Evolutionary conservation across 345 rosid species (phyloP), one percentile per base, ranked within the genome.

Genomic region (Cardamine chenopodiifolia): DNA sequence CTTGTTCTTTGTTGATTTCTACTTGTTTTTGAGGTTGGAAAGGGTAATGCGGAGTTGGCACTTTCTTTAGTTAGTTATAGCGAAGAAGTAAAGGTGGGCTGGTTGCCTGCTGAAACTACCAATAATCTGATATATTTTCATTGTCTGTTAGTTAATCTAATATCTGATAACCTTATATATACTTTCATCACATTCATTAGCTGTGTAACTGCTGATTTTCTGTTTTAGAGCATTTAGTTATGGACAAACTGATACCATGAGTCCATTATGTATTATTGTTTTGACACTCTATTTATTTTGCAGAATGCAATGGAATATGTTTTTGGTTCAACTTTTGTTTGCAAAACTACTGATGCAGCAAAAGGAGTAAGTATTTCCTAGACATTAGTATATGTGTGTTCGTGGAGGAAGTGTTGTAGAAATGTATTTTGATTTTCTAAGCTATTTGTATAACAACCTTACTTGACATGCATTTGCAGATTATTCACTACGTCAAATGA

Each of bases 1-100:
- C 34, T 17, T 45, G 19, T 66, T 76, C 25, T 3, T 57, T 26
- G 31, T 20, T 48, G 18, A 56, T 28, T 71, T 25, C 28, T 18
- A 28, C 50, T 32, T n/a, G 1, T n/a, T 70, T 73, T 81, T 59
- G 74, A 95, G 99, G 96, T 90, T 35, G 97, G 97, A 66, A 86
- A 89, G 83, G 97, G 82, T 75, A 95, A 95, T 81, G 96, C 97
- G 42, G 85, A 90, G 80, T 60, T 89, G 80, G 97, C 99, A 57
- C 91, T 95, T 79, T 90, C 99, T 72, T 85, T 92, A 74, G 92
- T 90, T 77, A 96, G 87, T 73, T 95, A 87, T 66, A 82, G 80
- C 59, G 79, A 85, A 22, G 99, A 92, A 32, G 37, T 91, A 77
- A 84, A 86, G 89, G 99, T 55, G 20, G 20, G 19, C 28, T 90